Base-by-base conservation (phyloP, 495 filamentous ascomycete species). In the Penicillium cosmopolitanum region DNA sequence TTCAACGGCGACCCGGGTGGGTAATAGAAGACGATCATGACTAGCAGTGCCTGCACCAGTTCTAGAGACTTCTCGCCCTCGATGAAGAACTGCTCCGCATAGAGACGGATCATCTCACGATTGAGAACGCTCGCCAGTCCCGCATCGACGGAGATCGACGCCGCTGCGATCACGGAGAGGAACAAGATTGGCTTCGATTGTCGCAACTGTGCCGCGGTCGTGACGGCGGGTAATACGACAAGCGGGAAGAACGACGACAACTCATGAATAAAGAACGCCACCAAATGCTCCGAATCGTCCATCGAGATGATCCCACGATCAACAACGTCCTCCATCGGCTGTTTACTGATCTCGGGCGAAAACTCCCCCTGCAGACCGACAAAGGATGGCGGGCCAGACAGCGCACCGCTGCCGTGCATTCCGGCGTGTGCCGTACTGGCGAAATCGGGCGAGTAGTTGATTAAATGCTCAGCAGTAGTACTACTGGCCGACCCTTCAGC, bases 31-130 rank as follows among this genome's bases (percentile, higher is more conserved):
- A 82, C 61, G 36, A 72, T 75, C 66, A 78, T 80, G 33, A 84
- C 53, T 28, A 82, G 60, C 52, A 83, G 56, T 1, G 81, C 74
- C 54, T 85, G 81, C 15, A 84, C 76, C 38, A 85, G 58, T 57
- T 83, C 81, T 42, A 83, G 56, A n/a, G 76, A 80, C 63, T 84
- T 83, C 44, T 83, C 77, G 16, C 78, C 74, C 23, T 79, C 67
- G 57, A 83, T 73, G 48, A 83, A 74, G 53, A 78, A 79, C 38
- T 71, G 66, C 21, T 78, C 72, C 10, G 82, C 76, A 66, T 82
- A 83, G 4, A 77, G 64, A 38, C 70, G 70, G 8, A 82, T 61
- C 53, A 82, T 68, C 57, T 85, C 79, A 6, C 70, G 73, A 62
- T 82, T 80, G 7, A 85, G 67, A 25, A 72, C 60, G 8, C 67